Percentiles rank a stretch among this genome's conserved stretches.
phyloP scores from a whole-genome alignment of 1,139 yeast species.

The Yamadazyma siamensis region DNA sequence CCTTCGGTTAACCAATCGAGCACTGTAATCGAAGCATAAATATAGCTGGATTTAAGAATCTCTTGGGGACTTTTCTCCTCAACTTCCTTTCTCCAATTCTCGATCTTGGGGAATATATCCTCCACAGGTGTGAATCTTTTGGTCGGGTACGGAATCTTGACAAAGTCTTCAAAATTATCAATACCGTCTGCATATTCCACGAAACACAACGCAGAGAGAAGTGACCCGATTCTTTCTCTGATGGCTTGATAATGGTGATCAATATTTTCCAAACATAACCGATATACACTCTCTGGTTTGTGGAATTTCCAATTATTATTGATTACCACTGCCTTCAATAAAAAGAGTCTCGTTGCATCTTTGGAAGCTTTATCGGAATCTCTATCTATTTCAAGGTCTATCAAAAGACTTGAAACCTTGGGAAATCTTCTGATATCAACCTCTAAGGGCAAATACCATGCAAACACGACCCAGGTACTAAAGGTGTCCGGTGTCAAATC shows the following conservation, averaged over 20 bases:
- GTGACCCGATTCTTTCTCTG: constrained; percentile 66
- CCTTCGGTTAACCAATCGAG: constrained; percentile 42
- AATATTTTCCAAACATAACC: constrained; percentile 47
- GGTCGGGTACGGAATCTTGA: constrained; percentile 2
- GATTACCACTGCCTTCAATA: constrained; percentile 53
- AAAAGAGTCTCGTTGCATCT: constrained; percentile 61
- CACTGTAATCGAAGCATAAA: constrained; percentile 45
- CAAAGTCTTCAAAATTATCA: constrained; percentile 39
- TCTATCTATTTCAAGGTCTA: constrained; percentile 47
- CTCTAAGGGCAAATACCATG: constrained; percentile 71
- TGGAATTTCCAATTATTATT: constrained; percentile 60
- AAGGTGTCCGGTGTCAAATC: constrained; percentile 76
- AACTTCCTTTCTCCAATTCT: constrained; percentile 37
- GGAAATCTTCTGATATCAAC: constrained; percentile 68
- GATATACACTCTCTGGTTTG: constrained; percentile 44
- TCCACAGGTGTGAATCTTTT: constrained; percentile 18
- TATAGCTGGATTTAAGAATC: constrained; percentile 43
- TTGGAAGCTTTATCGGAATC: constrained; percentile 63
- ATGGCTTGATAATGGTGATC: constrained; percentile 74
- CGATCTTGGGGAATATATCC: constrained; percentile 40
- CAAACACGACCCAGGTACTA: constrained; percentile 73
- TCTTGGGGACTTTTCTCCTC: constrained; percentile 40
- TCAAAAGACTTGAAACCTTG: constrained; percentile 44
- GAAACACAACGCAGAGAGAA: constrained; percentile 56
- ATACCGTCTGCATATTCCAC: constrained; percentile 51